Evolutionary conservation across 805 yeast genomes (phyloP).

Genomic region (Candida germanica): DNA sequence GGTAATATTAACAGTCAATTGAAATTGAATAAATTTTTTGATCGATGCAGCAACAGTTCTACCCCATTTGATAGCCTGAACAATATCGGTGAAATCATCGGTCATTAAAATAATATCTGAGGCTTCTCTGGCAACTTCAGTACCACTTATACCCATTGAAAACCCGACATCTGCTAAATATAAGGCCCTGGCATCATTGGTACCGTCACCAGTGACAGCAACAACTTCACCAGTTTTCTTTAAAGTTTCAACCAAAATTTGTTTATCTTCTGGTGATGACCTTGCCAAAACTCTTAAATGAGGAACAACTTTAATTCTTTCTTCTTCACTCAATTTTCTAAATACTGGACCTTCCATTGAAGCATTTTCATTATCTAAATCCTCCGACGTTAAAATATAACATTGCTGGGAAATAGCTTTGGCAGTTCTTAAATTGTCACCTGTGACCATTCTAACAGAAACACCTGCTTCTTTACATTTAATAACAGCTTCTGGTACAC

Average conservation of each 20-base stretch:
- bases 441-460: conserved; percentile 95
- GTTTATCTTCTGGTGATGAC: conserved; percentile 93
- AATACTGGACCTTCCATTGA: conserved; percentile 94
- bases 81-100: conserved; percentile 91
- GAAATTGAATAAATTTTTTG: conserved; percentile 94
- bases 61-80: conserved; percentile 98
- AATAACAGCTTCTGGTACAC: conserved; percentile 84
- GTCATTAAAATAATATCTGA: conserved; percentile 90
- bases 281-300: conserved; percentile 82
- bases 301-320: conserved; percentile 65
- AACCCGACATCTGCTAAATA: conserved; percentile 97
- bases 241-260: conserved; percentile 78
- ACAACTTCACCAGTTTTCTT: conserved; percentile 85
- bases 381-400: conserved; percentile 62
- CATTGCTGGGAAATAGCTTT: conserved; percentile 85
- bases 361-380: conserved; percentile 49
- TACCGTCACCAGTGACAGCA: conserved; percentile 99
- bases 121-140: conserved; percentile 98
- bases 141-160: conserved; percentile 98
- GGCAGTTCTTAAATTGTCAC: conserved; percentile 91
- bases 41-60: conserved; percentile 93
- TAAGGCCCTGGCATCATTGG: conserved; percentile 97
- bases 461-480: conserved; percentile 92
- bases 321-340: conserved; percentile 57
- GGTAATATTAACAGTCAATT: conserved; percentile 91